Percentiles rank a stretch among this genome's conserved stretches.
Evolutionary conservation across 805 yeast species (phyloP).

Genomic region (Candida maltosa): DNA sequence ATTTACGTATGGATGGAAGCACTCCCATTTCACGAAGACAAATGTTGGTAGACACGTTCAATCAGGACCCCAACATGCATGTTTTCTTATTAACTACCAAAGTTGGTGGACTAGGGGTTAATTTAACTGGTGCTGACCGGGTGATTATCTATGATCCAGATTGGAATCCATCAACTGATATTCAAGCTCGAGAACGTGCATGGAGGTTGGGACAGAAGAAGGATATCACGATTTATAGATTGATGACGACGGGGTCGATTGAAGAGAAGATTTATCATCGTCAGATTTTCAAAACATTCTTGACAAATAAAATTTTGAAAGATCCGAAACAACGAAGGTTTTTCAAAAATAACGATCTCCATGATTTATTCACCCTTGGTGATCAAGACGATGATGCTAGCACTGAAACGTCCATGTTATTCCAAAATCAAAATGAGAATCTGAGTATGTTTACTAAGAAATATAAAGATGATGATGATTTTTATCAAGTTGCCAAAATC

Average conservation of each 20-base stretch:
- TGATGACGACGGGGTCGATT: slow-evolving; percentile 92
- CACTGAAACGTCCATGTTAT: slow-evolving; percentile 68
- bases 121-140: slow-evolving; percentile 90
- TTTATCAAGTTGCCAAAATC: slow-evolving; percentile 58
- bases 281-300: slow-evolving; percentile 91
- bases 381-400: slow-evolving; percentile 63
- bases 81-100: slow-evolving; percentile 86
- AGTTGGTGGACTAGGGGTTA: slow-evolving; percentile 95
- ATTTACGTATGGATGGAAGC: slow-evolving; percentile 90
- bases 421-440: slow-evolving; percentile 43
- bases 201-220: slow-evolving; percentile 95
- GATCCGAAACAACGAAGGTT: slow-evolving; percentile 94
- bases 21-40: slow-evolving; percentile 81
- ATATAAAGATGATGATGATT: slow-evolving; percentile 58
- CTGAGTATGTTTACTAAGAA: slow-evolving; percentile 24
- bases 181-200: slow-evolving; percentile 95
- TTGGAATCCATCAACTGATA: slow-evolving; percentile 97
- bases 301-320: slow-evolving; percentile 88
- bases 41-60: slow-evolving; percentile 74
- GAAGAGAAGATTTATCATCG: slow-evolving; percentile 97
- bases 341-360: slow-evolving; percentile 87
- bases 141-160: slow-evolving; percentile 95
- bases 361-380: slow-evolving; percentile 83
- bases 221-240: slow-evolving; percentile 84
- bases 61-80: slow-evolving; percentile 51